phyloP scores from a whole-genome alignment of 1,139 yeast genomes.

The Hyphopichia burtonii region DNA sequence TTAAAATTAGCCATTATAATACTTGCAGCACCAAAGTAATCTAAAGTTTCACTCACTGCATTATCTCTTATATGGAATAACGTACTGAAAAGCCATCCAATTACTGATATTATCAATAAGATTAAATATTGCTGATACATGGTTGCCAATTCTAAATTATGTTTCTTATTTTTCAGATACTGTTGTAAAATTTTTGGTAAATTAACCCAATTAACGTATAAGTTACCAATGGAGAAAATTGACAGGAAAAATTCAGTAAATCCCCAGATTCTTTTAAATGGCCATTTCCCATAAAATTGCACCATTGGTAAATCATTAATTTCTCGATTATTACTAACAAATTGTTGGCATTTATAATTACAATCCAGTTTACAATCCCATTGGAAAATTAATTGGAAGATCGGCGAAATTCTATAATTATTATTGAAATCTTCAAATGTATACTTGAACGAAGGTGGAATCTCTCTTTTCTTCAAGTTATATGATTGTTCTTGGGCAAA shows the following conservation, averaged over 20 bases:
- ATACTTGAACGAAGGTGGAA: neutral
- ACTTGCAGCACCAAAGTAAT: constrained; percentile 45
- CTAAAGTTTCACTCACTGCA: constrained; percentile 40
- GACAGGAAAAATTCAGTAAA: constrained; percentile 39
- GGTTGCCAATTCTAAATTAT: constrained; percentile 12
- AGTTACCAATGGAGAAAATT: constrained; percentile 38
- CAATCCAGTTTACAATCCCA: constrained; percentile 46
- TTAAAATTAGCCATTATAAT: constrained; percentile 40
- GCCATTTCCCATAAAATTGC: constrained; percentile 50
- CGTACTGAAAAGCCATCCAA: constrained; percentile 42
- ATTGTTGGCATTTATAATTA: constrained; percentile 42
- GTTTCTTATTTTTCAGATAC: constrained; percentile 18
- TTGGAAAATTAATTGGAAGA: constrained; percentile 17
- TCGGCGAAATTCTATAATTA: constrained; percentile 12
- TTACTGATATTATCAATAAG: constrained; percentile 27
- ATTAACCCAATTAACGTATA: constrained; percentile 34
- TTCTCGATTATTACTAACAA: constrained; percentile 26
- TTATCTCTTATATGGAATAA: constrained; percentile 43
- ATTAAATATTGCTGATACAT: constrained; percentile 35
- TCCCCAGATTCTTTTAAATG: constrained; percentile 38
- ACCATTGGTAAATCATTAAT: constrained; percentile 25
- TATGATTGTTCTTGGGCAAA: constrained; percentile 3
- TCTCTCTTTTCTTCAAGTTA: too few relatives aligned
- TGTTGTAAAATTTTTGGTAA: constrained; percentile 27
- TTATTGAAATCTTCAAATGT: constrained; percentile 13